Evolutionary conservation across 306 rosid species (phyloP).

Genomic region (Medicago lupulina): DNA sequence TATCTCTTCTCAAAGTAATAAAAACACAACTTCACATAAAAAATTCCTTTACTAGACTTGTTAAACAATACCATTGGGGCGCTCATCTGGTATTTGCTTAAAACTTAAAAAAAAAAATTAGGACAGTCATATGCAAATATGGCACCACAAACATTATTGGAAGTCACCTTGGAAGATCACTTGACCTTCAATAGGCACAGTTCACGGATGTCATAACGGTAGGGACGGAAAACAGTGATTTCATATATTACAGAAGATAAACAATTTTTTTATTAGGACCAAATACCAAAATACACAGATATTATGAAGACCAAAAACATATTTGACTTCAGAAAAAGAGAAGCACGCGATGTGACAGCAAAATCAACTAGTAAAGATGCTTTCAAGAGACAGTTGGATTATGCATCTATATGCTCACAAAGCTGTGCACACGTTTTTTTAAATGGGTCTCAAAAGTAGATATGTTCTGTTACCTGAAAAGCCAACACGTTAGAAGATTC

Average conservation of each 20-base stretch:
- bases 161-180: not conserved
- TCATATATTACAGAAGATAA: not conserved
- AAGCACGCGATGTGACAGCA: slow-evolving; percentile 20
- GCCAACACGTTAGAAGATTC: slow-evolving; percentile 74
- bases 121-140: not conserved
- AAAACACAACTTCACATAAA: too few relatives aligned
- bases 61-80: too few relatives aligned
- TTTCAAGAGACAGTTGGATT: slow-evolving; percentile 23
- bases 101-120: too few relatives aligned
- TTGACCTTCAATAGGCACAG: not conserved
- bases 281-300: not conserved
- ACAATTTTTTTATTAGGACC: not conserved
- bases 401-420: not conserved
- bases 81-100: too few relatives aligned
- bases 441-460: slow-evolving; percentile 30
- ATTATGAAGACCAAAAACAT: not conserved
- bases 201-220: not conserved
- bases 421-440: slow-evolving; percentile 2
- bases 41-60: too few relatives aligned
- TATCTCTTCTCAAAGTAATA: too few relatives aligned
- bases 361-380: slow-evolving; percentile 30
- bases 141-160: not conserved
- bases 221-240: not conserved
- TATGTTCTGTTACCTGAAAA: slow-evolving; percentile 72
- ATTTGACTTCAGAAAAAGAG: slow-evolving; percentile 1